Base-by-base conservation (phyloP, 495 filamentous ascomycete species). In the Penicillium robsamsonii region DNA sequence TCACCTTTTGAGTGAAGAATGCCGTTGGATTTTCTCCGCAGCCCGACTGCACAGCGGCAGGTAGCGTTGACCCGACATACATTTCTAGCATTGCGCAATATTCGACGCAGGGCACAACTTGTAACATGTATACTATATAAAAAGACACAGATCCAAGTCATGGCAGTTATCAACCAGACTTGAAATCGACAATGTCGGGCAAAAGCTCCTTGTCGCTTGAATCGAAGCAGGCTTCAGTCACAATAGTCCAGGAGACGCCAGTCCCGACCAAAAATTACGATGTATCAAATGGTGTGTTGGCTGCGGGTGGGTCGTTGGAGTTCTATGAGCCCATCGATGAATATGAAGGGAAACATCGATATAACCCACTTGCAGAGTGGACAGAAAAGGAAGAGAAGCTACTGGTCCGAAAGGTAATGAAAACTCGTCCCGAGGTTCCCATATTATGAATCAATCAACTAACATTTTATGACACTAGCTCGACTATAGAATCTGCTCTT, bases 301-400 rank as follows among this genome's bases (percentile, higher is more conserved):
- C 35, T 13, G 48, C 31, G 15, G 48, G 48, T 41, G 48, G 48
- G 8, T 41, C 48, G 18, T 10, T 51, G 2, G 48, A 51, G 24
- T 38, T 41, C 15, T 51, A 51, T 30, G 35, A 38, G 27, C 58
- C 58, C 5, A 52, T 56, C n/a, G 15, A 31, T 17, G 33, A 65
- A 10, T 75, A 75, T 38, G 71, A 75, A 67, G 76, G 78, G 52
- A 67, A 71, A 3, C 82, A 85, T 63, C 70, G 78, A 5, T 84
- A 47, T 59, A 83, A 88, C 53, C 82, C 86, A 1, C 67, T 73
- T 2, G 81, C 79, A 17, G 67, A 81, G 48, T 88, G 86, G 86
- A 78, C 79, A 5, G 75, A 75, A 62, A 64, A 74, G 22, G 85
- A 88, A 59, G 86, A 88, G 67, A 77, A 79, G 55, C 67, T 55